phyloP scores from a whole-genome alignment of 306 rosid genomes.

The Castanea sativa region DNA sequence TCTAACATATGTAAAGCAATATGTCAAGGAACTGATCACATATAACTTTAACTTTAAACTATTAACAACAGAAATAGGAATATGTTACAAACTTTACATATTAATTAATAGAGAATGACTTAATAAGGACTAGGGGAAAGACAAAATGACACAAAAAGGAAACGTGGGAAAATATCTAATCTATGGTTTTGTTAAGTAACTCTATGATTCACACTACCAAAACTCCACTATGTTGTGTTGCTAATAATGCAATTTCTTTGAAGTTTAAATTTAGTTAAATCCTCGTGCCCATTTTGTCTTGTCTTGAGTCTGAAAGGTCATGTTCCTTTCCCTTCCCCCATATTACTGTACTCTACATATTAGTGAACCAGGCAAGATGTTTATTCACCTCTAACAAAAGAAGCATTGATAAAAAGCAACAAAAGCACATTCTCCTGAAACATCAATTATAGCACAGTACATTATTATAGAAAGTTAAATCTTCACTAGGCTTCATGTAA shows the following conservation, averaged over 20 bases:
- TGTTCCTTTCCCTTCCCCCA: too few relatives aligned
- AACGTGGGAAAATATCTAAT: not conserved
- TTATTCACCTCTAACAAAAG: too few relatives aligned
- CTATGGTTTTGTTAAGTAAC: not conserved
- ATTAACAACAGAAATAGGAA: not conserved
- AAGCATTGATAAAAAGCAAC: too few relatives aligned
- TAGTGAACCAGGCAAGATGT: not conserved
- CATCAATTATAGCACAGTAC: too few relatives aligned
- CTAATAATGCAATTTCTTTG: not conserved
- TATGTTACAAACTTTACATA: not conserved
- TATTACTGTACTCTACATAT: not conserved
- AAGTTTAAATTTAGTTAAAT: not conserved
- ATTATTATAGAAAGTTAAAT: too few relatives aligned
- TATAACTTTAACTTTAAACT: not conserved
- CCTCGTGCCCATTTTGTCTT: not conserved
- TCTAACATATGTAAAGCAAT: constrained; percentile 41
- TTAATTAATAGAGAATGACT: not conserved
- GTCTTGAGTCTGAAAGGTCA: not conserved
- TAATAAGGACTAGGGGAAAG: not conserved
- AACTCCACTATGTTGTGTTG: not conserved
- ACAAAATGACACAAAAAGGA: constrained; percentile 5
- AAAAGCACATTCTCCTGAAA: too few relatives aligned
- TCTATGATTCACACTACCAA: not conserved
- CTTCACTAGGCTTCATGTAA: too few relatives aligned
- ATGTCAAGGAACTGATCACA: constrained; percentile 6